A percentile compares a stretch with the other conserved stretches of the same genome.
Conservation (phyloP, 495 filamentous ascomycete genomes). For the Platismatia glauca region DNA sequence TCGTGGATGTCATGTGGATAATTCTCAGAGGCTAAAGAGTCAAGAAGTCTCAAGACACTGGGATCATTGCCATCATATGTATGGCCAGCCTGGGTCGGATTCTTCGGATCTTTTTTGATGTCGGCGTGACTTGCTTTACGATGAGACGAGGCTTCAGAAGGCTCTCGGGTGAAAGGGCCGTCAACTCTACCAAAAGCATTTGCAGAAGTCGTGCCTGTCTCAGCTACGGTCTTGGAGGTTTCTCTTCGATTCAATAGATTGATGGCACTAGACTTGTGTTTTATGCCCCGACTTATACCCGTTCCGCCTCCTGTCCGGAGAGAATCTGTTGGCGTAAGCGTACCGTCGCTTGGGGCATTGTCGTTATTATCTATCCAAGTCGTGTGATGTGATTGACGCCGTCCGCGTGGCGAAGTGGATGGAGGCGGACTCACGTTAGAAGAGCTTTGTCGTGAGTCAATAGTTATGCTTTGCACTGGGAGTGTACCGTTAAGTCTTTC, state of each 20-base stretch:
- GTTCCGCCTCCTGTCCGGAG: conserved; percentile 6
- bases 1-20: conserved; percentile 67
- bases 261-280: conserved; percentile 70
- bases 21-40: conserved; percentile 82
- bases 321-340: conserved; percentile 20
- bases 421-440: conserved; percentile 23
- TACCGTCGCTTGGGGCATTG: conserved; percentile 18
- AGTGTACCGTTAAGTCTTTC: conserved; percentile 31
- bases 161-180: conserved; percentile 45
- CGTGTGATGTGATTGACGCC: not conserved
- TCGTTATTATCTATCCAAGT: conserved; percentile 9
- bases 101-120: conserved; percentile 27
- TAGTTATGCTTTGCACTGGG: conserved; percentile 19
- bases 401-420: conserved; percentile 10
- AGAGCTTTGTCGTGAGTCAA: conserved; percentile 28
- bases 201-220: conserved; percentile 73
- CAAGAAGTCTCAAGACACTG: conserved; percentile 72
- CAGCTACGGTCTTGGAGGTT: conserved; percentile 67
- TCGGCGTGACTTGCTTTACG: conserved; percentile 8
- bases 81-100: conserved; percentile 45
- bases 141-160: conserved; percentile 25
- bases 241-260: conserved; percentile 73
- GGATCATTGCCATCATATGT: conserved; percentile 87
- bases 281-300: conserved; percentile 27
- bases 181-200: conserved; percentile 83